Conservation (phyloP, 1,139 yeast genomes). For the Candida gigantensis region DNA sequence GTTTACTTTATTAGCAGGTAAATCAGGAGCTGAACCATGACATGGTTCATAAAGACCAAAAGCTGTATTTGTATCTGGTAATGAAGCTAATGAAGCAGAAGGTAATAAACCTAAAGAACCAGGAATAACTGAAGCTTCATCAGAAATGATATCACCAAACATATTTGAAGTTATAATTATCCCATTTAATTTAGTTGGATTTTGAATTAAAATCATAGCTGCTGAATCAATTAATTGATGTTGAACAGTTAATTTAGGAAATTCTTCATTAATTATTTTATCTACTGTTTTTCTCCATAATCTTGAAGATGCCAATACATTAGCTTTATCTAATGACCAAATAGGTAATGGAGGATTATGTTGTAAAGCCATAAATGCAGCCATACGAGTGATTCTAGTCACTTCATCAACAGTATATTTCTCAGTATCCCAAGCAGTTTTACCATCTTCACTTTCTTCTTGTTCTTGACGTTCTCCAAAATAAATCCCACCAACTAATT, state of each 20-base stretch:
- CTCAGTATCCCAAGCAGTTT: constrained; percentile 90
- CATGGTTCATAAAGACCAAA: constrained; percentile 98
- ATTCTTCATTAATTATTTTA: constrained; percentile 78
- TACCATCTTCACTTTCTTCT: constrained; percentile 63
- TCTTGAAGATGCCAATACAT: constrained; percentile 93
- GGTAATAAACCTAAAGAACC: constrained; percentile 96
- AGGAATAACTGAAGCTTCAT: constrained; percentile 96
- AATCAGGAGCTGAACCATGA: constrained; percentile 98
- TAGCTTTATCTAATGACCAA: constrained; percentile 97
- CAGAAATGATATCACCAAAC: constrained; percentile 98
- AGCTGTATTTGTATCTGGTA: constrained; percentile 91
- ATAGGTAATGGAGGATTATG: constrained; percentile 90
- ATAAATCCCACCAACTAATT: constrained; percentile 96
- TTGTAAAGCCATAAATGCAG: constrained; percentile 94
- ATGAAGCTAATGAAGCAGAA: constrained; percentile 91
- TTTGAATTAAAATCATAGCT: constrained; percentile 93
- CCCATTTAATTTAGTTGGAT: constrained; percentile 89
- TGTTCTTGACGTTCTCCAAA: constrained; percentile 96
- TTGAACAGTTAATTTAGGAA: constrained; percentile 81
- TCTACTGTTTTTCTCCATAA: constrained; percentile 95
- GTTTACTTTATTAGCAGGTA: constrained; percentile 82
- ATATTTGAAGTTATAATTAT: constrained; percentile 88
- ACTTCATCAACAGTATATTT: constrained; percentile 88
- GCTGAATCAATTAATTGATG: constrained; percentile 98
- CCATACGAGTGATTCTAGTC: constrained; percentile 95